Percentiles rank a stretch among this genome's conserved stretches.
phyloP scores from a whole-genome alignment of 1,284 basidiomycete species.

The Puccinia horiana region DNA sequence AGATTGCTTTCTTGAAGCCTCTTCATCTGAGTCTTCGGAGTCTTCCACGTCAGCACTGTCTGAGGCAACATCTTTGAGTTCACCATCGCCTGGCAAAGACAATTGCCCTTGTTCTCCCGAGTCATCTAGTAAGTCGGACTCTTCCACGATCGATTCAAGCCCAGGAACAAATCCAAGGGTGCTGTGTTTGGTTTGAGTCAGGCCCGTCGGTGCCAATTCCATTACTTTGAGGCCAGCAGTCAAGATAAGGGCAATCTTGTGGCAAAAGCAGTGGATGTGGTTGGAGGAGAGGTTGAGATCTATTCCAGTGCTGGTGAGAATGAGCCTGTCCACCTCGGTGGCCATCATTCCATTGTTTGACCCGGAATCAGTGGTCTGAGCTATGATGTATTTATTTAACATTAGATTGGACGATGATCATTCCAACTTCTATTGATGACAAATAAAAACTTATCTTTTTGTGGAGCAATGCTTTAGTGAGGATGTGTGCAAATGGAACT shows the following conservation, averaged over 20 bases:
- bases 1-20: neutral
- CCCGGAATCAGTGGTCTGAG: neutral
- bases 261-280: neutral
- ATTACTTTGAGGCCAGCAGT: neutral
- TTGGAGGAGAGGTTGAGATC: neutral
- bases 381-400: neutral
- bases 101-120: too few relatives aligned
- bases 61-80: too few relatives aligned
- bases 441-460: slow-evolving; percentile 16
- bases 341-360: slow-evolving; percentile 1
- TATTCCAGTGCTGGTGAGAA: neutral
- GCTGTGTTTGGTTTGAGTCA: too few relatives aligned
- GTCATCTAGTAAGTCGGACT: neutral
- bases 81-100: too few relatives aligned
- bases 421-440: too few relatives aligned
- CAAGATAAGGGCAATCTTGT: neutral
- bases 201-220: neutral
- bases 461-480: slow-evolving; percentile 20
- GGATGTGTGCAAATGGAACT: neutral
- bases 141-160: neutral
- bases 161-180: neutral
- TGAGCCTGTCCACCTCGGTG: neutral
- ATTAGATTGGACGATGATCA: neutral
- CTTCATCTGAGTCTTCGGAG: too few relatives aligned
- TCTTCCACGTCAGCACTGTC: too few relatives aligned